Percentiles rank a stretch among this genome's conserved stretches.
These are phyloP conservation scores for Hemileccinum impolitum DNA, from an alignment of 768 basidiomycete species.

Conservation along the genomic window DNA sequence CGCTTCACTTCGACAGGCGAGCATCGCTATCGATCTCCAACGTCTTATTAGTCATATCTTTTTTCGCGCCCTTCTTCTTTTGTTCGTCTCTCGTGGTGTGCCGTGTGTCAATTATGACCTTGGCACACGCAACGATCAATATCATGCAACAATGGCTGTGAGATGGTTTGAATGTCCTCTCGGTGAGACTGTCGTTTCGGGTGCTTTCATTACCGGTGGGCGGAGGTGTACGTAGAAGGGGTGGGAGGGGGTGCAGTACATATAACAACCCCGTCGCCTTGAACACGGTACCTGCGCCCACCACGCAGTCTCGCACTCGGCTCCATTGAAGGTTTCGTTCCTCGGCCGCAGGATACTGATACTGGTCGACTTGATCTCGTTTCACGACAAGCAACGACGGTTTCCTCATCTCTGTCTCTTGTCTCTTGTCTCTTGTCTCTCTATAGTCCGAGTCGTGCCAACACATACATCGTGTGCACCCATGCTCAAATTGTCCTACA, in stretches of 20 bases:
- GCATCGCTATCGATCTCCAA: too few species aligned
- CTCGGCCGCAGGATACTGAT: too few species aligned
- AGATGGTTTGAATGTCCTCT: neutral
- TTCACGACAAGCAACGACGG: neutral
- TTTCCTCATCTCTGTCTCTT: neutral
- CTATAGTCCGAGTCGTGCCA: too few species aligned
- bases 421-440: too few species aligned
- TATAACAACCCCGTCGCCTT: conserved; percentile 1
- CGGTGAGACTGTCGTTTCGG: conserved; percentile 19
- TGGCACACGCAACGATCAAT: neutral
- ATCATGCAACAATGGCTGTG: conserved; percentile 7
- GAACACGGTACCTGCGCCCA: too few species aligned
- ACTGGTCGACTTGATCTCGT: neutral
- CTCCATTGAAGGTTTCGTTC: too few species aligned
- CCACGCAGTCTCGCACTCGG: too few species aligned
- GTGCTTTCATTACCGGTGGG: conserved; percentile 8
- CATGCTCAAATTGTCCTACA: conserved; percentile 48
- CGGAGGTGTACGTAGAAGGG: conserved; percentile 7
- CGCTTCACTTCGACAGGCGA: too few species aligned
- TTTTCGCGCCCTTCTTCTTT: too few species aligned
- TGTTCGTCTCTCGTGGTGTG: neutral
- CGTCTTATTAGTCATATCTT: too few species aligned
- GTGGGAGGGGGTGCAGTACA: neutral
- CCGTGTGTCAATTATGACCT: neutral
- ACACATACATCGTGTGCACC: neutral